A percentile compares a stretch with the other conserved stretches of the same genome.
phyloP scores from a whole-genome alignment of 1,284 basidiomycete species.

The Cryptococcus wingfieldii region DNA sequence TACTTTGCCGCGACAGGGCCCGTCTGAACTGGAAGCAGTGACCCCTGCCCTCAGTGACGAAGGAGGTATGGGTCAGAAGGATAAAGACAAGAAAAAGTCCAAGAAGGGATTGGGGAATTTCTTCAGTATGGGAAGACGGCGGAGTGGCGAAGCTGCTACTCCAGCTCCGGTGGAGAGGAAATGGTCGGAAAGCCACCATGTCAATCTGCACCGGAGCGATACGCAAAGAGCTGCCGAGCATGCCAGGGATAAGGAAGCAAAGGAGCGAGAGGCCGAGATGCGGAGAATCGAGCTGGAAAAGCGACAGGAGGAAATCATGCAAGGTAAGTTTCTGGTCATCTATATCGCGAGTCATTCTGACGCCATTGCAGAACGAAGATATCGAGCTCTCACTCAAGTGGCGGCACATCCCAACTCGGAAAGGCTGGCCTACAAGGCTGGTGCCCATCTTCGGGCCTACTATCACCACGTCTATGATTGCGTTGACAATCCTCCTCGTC shows the following conservation, averaged over 20 bases:
- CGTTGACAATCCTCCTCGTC: conserved; percentile 34
- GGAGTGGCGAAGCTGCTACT: conserved; percentile 1
- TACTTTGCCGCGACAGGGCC: background rate
- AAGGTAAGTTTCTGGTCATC: conserved; percentile 28
- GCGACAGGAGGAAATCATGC: conserved; percentile 36
- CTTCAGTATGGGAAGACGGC: conserved; percentile 19
- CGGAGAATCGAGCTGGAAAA: conserved; percentile 33
- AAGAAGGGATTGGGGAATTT: conserved; percentile 19
- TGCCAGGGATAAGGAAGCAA: conserved; percentile 14
- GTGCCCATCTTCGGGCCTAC: conserved; percentile 41
- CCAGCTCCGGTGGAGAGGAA: conserved; percentile 1
- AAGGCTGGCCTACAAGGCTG: conserved; percentile 30
- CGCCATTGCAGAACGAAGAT: conserved; percentile 31
- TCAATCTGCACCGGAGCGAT: background rate
- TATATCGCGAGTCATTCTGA: background rate
- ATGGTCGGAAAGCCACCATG: conserved; percentile 4
- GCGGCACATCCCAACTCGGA: conserved; percentile 42
- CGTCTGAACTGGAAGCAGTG: background rate
- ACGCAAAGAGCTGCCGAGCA: conserved; percentile 4
- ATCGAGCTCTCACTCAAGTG: conserved; percentile 36
- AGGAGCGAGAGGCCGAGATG: conserved; percentile 24
- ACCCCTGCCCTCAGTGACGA: background rate
- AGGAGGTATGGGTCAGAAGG: background rate
- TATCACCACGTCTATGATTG: conserved; percentile 42
- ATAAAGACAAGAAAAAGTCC: conserved; percentile 6